Percentiles rank a stretch among this genome's conserved stretches.
These are phyloP conservation scores for Solanum hybrid DNA, from an alignment of 305 asterid genomes.

Conservation along the genomic window DNA sequence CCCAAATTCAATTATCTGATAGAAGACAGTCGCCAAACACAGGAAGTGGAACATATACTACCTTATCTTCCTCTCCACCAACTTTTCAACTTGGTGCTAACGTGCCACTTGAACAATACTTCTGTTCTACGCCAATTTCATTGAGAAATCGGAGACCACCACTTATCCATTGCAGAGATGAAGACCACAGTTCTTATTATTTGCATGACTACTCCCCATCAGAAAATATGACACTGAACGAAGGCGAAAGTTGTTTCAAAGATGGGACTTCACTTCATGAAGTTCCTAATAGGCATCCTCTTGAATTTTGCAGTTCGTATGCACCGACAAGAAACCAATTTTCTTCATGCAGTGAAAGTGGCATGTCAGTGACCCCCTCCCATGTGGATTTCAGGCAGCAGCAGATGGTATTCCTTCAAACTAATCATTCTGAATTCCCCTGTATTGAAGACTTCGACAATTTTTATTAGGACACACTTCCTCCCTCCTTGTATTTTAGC, in stretches of 20 bases:
- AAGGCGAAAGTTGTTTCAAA: slow-evolving; percentile 32
- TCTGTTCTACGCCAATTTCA: slow-evolving; percentile 28
- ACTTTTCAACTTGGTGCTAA: slow-evolving; percentile 16
- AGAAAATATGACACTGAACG: slow-evolving; percentile 11
- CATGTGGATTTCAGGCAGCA: slow-evolving; percentile 32
- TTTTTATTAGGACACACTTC: neutral
- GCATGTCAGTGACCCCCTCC: slow-evolving; percentile 28
- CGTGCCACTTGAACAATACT: slow-evolving; percentile 37
- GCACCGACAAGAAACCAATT: slow-evolving; percentile 26
- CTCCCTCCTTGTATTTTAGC: neutral
- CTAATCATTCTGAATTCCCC: neutral
- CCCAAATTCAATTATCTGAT: slow-evolving; percentile 30
- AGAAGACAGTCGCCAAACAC: slow-evolving; percentile 27
- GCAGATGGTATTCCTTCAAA: slow-evolving; percentile 14
- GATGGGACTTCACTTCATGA: slow-evolving; percentile 27
- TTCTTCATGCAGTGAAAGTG: slow-evolving; percentile 25
- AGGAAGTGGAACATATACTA: slow-evolving; percentile 17
- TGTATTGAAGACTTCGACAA: neutral
- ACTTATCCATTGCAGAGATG: slow-evolving; percentile 35
- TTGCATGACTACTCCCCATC: slow-evolving; percentile 38
- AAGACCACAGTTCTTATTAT: slow-evolving; percentile 45
- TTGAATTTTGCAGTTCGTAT: slow-evolving; percentile 28
- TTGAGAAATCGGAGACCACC: slow-evolving; percentile 28
- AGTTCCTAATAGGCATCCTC: slow-evolving; percentile 23
- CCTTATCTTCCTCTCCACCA: slow-evolving; percentile 22